phyloP scores from a whole-genome alignment of 2,329 filamentous ascomycete species.

The Magnaporthiopsis rhizophila region DNA sequence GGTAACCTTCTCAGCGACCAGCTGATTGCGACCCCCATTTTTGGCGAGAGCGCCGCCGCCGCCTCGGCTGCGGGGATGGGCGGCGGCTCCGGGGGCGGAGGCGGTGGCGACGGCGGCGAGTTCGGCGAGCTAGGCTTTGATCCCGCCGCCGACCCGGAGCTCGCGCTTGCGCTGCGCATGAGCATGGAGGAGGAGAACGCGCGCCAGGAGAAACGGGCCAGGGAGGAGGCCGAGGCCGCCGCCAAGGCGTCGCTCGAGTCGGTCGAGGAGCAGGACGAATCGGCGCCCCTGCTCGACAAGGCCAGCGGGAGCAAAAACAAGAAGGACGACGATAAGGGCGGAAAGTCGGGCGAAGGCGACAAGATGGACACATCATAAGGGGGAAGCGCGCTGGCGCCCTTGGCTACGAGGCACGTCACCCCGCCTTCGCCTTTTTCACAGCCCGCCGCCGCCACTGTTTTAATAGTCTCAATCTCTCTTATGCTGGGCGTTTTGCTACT shows the following conservation, averaged over 20 bases:
- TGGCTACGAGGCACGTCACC: background rate
- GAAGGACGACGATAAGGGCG: constrained; percentile 33
- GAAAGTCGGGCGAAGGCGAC: constrained; percentile 52
- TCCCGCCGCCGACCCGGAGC: constrained; percentile 82
- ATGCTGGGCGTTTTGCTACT: background rate
- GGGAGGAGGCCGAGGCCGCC: constrained; percentile 63
- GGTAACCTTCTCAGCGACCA: constrained; percentile 89
- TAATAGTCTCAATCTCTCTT: background rate
- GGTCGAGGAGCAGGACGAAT: constrained; percentile 73
- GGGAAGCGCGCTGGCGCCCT: background rate
- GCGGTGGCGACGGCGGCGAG: constrained; percentile 49
- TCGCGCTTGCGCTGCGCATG: constrained; percentile 91
- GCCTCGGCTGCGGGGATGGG: constrained; percentile 46
- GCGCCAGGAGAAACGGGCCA: constrained; percentile 76
- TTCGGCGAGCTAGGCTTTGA: constrained; percentile 83
- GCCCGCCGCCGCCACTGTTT: background rate
- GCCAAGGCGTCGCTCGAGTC: constrained; percentile 50
- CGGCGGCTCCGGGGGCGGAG: constrained; percentile 49
- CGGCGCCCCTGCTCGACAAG: constrained; percentile 53
- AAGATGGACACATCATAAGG: constrained; percentile 84
- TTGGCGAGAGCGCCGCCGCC: constrained; percentile 66
- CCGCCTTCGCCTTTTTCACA: background rate
- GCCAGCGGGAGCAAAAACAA: constrained; percentile 52
- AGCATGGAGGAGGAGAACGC: constrained; percentile 98
- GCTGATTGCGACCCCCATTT: constrained; percentile 81